Evolutionary conservation across 2,329 filamentous ascomycete species (phyloP), one percentile per base, ranked within the genome.

Genomic region (Aspergillus floridensis): DNA sequence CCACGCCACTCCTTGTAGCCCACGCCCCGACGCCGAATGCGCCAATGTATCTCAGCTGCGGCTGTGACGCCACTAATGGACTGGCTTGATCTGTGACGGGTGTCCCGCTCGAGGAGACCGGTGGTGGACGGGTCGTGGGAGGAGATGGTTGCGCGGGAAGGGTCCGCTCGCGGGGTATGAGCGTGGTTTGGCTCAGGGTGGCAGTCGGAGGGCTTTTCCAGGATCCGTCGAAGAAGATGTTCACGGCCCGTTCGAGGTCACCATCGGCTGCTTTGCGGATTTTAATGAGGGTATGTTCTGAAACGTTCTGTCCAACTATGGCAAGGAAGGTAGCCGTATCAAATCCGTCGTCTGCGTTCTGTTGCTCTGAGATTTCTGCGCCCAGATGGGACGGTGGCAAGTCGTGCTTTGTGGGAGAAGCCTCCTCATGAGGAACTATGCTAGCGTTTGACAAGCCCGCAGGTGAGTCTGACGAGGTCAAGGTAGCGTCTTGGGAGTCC

Each of bases 1-100:
- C 86, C 3, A 78, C 79, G 0, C 93, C 93, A 73, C 92, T 97
- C 67, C 88, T 86, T 3, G 93, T 98, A 5, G 91, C 88, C 95
- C 95, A 99, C 4, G 88, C 95, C 56, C 89, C 91, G 4, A 91
- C 92, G 8, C 95, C 95, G 75, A 98, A 95, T 0, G 92, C 91
- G 19, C 95, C 95, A 61, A 98, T 85, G 68, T 98, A 99, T 69
- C 95, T 79, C 65, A 80, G 81, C 1, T 76, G 68, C 0, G 87
- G 87, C 52, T 71, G 71, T 12, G 67, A 66, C 49, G 38, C 56
- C 7, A 61, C 57, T 12, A 64, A 68, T 55, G 60, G 63, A n/a
- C 41, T 26, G 3, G 14, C 52, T 59, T 63, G 53, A 3, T 57
- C 49, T 19, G 57, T 47, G 1, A 53, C 46, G 6, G 57, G 26